A percentile compares a stretch with the other conserved stretches of the same genome.
Conservation (phyloP, 177 flowering plant species). For the Telopea speciosissima region DNA sequence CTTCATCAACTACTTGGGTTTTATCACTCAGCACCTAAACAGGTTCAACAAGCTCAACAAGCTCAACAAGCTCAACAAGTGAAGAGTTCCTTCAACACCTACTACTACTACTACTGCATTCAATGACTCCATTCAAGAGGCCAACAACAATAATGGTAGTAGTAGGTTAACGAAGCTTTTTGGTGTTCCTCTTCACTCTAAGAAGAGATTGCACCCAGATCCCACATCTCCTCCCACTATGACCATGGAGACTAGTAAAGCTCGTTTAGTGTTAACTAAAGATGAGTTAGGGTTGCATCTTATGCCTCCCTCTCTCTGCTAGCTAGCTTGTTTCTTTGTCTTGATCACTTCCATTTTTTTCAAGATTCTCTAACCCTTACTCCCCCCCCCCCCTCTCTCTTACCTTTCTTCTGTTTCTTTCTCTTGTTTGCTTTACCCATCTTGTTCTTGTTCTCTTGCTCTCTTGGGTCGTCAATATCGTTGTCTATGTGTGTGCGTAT, state of each 20-base stretch:
- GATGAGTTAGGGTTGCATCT: slow-evolving; percentile 83
- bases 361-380: no score
- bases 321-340: slow-evolving; percentile 6
- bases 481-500: no score
- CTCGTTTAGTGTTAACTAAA: slow-evolving; percentile 48
- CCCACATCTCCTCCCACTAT: slow-evolving; percentile 27
- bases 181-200: slow-evolving; percentile 70
- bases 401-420: slow-evolving; percentile 1
- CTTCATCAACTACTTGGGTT: slow-evolving; percentile 31
- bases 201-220: slow-evolving; percentile 84
- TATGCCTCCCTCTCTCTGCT: slow-evolving; percentile 69
- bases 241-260: slow-evolving; percentile 41
- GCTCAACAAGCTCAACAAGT: slow-evolving; percentile 21
- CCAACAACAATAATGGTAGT: slow-evolving; percentile 12
- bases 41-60: slow-evolving; percentile 21
- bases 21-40: slow-evolving; percentile 22
- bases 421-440: slow-evolving; percentile 2
- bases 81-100: slow-evolving; percentile 24
- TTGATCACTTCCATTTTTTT: no score
- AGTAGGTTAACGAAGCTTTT: slow-evolving; percentile 52
- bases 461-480: no score
- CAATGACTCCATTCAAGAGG: slow-evolving; percentile 38
- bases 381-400: not conserved
- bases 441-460: not conserved
- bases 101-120: slow-evolving; percentile 19